Evolutionary conservation across 768 basidiomycete species (phyloP), one percentile per base, ranked within the genome.

Genomic region (Phylloporus sp.): DNA sequence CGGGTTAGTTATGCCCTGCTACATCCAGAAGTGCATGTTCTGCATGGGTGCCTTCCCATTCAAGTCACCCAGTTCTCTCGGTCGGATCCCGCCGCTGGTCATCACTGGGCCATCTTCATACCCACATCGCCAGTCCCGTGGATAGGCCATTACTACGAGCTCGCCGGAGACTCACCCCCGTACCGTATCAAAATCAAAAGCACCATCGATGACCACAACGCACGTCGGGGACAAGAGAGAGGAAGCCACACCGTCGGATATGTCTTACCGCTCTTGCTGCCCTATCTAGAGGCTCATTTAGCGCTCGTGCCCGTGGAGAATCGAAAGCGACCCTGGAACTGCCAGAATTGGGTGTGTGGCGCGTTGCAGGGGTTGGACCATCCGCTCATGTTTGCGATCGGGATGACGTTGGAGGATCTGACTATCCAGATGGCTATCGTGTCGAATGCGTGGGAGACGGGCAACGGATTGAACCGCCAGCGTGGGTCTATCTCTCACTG

Each of bases 191-290:
- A 9, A 8, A 15, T 39, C 13, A 26, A 9, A 8, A 45, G 32
- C 32, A 50, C 40, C 6, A 20, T 55, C 36, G 8, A 50, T 20
- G 6, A 2, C 20, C 32, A 38, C 5, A 38, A 42, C 36, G 3
- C n/a, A 4, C 36, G 32, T 5, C 28, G 40, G 5, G 43, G 48
- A 0, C 26, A 31, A 8, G 46, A 55, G 18, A 35, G 42, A 29
- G 53, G 53, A 11, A 55, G 23, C 23, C 47, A 55, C 29, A 42
- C 33, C 13, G 22, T 54, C 20, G 53, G 53, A 28, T 55, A 33
- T 29, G 27, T 54, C 22, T 22, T n/a, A 8, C 53, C 47, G 2
- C 5, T 1, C 3, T 42, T 42, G 53, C 9, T 54, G 11, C 42
- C 53, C 0, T 3, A 15, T 21, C 48, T 55, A 4, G 47, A 50